Base-by-base conservation (phyloP, 352 stramenopile species). In the Phytopythium cucurbitacearum region DNA sequence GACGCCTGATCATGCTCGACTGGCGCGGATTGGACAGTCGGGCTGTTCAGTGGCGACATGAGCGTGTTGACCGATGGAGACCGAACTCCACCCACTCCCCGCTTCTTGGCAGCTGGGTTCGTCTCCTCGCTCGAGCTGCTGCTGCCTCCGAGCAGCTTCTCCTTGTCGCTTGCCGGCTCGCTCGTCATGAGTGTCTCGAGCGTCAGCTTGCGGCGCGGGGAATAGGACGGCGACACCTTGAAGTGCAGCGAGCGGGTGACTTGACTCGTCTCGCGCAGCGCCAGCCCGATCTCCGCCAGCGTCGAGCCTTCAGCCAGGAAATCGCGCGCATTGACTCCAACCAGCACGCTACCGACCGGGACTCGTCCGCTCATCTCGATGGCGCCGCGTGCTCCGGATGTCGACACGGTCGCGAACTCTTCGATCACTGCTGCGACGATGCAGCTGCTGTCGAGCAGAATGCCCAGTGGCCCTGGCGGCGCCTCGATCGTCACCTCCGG, bases 321-420 rank as follows among this genome's bases (percentile, higher is more conserved):
- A 32, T 91, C 62, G 43, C 66, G 54, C 12, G 82, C 65, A 47
- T 94, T 91, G n/a, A 94, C 64, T 3, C 56, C 63, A 9, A 85
- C 57, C 21, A 94, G 62, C 7, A 90, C 60, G 38, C 66, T 80
- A 9, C 80, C 78, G 0, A 59, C 15, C 0, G 58, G 13, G 2
- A 91, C 66, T 2, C 62, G 62, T 0, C 76, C 73, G 41, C 75
- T 71, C 7, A 59, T 13, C 43, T 91, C 78, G 13, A 91, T 57
- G 1, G 65, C 55, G 13, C 80, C 83, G 32, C 68, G 71, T 6
- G n/a, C 21, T 13, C 65, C 64, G 3, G 60, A 50, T 6, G 53
- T 60, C 3, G 61, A 54, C 5, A 85, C 46, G 0, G 53, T 49
- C 6, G 64, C 71, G 50, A 90, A 93, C 35, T 67, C 60, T 16